Percentiles rank a stretch among this genome's conserved stretches.
phyloP scores from a whole-genome alignment of 2,329 filamentous ascomycete genomes.

The Pseudogymnoascus sp. region DNA sequence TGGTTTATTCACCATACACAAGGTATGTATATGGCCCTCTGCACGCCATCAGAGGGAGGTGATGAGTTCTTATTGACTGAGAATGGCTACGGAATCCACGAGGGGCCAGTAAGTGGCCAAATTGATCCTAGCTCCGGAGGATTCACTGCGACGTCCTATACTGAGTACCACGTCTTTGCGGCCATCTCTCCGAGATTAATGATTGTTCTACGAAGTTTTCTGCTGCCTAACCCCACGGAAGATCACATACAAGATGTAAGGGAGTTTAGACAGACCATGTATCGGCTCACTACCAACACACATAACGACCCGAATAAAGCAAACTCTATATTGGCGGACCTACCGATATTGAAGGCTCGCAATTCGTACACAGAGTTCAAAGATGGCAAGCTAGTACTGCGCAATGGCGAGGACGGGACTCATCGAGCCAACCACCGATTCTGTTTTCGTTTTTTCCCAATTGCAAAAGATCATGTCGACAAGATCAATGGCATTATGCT shows the following conservation, averaged over 20 bases:
- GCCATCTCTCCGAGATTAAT: slow-evolving; percentile 20
- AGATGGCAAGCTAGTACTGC: slow-evolving; percentile 14
- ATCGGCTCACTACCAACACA: not conserved
- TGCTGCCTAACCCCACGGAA: slow-evolving; percentile 19
- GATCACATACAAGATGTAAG: slow-evolving; percentile 8
- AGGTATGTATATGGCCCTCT: slow-evolving; percentile 25
- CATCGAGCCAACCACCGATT: slow-evolving; percentile 20
- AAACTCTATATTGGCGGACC: slow-evolving; percentile 21
- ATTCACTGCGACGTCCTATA: slow-evolving; percentile 9
- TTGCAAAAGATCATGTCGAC: slow-evolving; percentile 22
- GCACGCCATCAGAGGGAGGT: slow-evolving; percentile 19
- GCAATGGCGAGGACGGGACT: slow-evolving; percentile 14
- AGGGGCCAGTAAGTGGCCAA: slow-evolving; percentile 19
- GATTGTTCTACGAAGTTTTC: slow-evolving; percentile 19
- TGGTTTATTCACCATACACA: slow-evolving; percentile 25
- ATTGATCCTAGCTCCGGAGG: not conserved
- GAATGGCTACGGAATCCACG: slow-evolving; percentile 26
- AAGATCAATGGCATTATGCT: slow-evolving; percentile 27
- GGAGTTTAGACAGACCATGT: not conserved
- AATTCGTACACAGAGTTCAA: slow-evolving; percentile 24
- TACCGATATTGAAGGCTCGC: slow-evolving; percentile 24
- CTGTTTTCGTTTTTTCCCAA: slow-evolving; percentile 26
- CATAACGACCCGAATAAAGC: slow-evolving; percentile 15
- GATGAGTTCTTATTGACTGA: slow-evolving; percentile 30
- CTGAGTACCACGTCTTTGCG: slow-evolving; percentile 16